Evolutionary conservation across 768 basidiomycete species (phyloP).

Genomic region (Steccherinum ochraceum): DNA sequence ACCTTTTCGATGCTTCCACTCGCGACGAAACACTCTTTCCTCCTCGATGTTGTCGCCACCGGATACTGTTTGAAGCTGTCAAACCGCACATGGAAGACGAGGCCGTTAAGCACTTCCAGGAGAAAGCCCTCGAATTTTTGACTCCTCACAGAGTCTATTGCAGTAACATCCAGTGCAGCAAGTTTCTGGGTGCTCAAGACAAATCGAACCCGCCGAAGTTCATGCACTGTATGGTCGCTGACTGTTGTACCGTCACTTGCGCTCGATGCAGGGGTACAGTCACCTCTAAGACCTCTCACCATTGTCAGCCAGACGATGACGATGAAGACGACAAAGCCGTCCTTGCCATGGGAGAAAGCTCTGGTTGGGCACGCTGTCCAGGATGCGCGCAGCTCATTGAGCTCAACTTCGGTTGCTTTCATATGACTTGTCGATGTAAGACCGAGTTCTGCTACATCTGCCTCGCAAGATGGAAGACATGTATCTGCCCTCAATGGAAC

Average conservation of each 20-base stretch:
- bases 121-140: slow-evolving; percentile 24
- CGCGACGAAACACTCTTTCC: slow-evolving; percentile 35
- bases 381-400: slow-evolving; percentile 22
- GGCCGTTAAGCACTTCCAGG: slow-evolving; percentile 16
- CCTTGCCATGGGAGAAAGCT: slow-evolving; percentile 8
- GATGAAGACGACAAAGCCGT: slow-evolving; percentile 17
- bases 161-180: slow-evolving; percentile 27
- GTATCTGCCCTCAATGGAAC: slow-evolving; percentile 15
- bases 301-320: slow-evolving; percentile 12
- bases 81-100: slow-evolving; percentile 17
- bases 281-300: slow-evolving; percentile 6
- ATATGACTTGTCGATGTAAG: slow-evolving; percentile 23
- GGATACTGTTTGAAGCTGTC: slow-evolving; percentile 23
- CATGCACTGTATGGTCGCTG: slow-evolving; percentile 1
- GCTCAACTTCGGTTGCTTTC: slow-evolving; percentile 20
- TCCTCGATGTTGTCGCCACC: slow-evolving; percentile 31
- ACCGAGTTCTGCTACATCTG: slow-evolving; percentile 16
- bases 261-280: slow-evolving; percentile 13
- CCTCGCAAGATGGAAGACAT: slow-evolving; percentile 19
- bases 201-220: background rate
- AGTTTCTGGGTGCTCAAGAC: slow-evolving; percentile 29
- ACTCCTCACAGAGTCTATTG: slow-evolving; percentile 34
- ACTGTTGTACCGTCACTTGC: slow-evolving; percentile 14
- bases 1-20: slow-evolving; percentile 29
- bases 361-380: slow-evolving; percentile 23